Base-by-base conservation (phyloP, 1,284 basidiomycete species). In the Ceratobasidium sp. region DNA sequence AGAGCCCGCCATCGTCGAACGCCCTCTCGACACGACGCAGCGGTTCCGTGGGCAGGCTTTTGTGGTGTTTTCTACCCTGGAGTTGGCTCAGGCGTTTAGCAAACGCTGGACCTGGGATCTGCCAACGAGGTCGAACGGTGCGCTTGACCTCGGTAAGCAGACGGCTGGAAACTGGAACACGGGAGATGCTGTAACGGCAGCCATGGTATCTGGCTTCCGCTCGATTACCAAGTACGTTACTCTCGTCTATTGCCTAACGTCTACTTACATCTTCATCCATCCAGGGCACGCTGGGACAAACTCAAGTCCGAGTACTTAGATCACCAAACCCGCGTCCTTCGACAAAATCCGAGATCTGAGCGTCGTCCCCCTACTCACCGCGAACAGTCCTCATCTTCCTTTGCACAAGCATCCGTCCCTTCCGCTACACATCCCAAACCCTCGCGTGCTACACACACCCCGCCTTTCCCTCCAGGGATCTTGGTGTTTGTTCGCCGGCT, bases 11-110 rank as follows among this genome's bases (percentile, higher is more conserved):
- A 88, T 64, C 60, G 23, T n/a, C 14, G 27, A n/a, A 23, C 67
- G 38, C 20, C 67, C 50, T 20, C n/a, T 33, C 54, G 30, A 52
- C 50, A 50, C 46, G 35, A n/a, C 48, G 27, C 59, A 60, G 20
- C 41, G 88, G 79, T 91, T 88, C 83, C 94, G 91, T 85, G 91
- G 91, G 0, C 94, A 94, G 79, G 92, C 92, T 0, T 88, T 94
- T 27, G 85, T 94, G 65, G 89, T 88, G 0, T 84, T 94, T 54
- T 83, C 86, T 0, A 79, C 82, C 4, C 41, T 81, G 1, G 82
- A 85, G 0, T 86, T 89, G 52, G 86, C 85, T 3, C 83, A 88
- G 8, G 79, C 82, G 0, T 79, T 94, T 0, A 82, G 89, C 1
- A 62, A 83, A 0, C 80, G 81, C 18, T 94, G 92, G 91, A 89